Evolutionary conservation across 2,329 filamentous ascomycete species (phyloP), one percentile per base, ranked within the genome.

Genomic region (Aspergillus vadensis): DNA sequence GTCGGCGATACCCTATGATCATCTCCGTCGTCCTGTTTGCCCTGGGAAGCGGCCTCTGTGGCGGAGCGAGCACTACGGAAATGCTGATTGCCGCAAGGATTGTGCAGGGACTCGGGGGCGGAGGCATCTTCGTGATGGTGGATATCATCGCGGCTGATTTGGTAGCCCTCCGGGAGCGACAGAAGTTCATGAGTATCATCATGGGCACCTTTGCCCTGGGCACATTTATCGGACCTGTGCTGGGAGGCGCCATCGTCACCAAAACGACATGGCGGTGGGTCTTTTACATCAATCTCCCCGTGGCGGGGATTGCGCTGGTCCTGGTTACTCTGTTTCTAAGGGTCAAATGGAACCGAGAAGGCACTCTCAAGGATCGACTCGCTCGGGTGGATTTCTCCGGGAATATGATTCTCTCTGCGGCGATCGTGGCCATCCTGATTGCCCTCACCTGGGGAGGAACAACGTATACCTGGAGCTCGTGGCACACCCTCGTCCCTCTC

Each of bases 381-480:
- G 85, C 81, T 57, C 85, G 32, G 88, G 89, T 1, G 82, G 83
- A 4, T 64, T 83, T 0, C 68, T 91, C 3, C 90, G 21, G 21
- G 21, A 21, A 21, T 21, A 21, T 21, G 21, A 21, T 21, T 21
- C 21, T 21, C 21, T 21, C 21, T 21, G 21, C 21, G 21, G 21
- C 21, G 21, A 21, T 91, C 69, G 79, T 88, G 17, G 82, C 77
- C 12, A 83, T 89, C 67, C 72, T 89, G 43, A 85, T 89, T 48
- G 84, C 85, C 0, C 70, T 89, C 4, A 87, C 86, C 2, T 88
- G 86, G 80, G 88, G 87, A 9, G 88, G 87, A 39, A 81, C 89
- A 8, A 84, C 87, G 75, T 90, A 88, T 69, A 68, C 80, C 0
- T 91, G 88, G 88, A 70, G 76, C 48, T 86, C 82, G 3, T 89